Evolutionary conservation across 1,139 yeast species (phyloP).

Genomic region (Nakaseomyces nivariensis): DNA sequence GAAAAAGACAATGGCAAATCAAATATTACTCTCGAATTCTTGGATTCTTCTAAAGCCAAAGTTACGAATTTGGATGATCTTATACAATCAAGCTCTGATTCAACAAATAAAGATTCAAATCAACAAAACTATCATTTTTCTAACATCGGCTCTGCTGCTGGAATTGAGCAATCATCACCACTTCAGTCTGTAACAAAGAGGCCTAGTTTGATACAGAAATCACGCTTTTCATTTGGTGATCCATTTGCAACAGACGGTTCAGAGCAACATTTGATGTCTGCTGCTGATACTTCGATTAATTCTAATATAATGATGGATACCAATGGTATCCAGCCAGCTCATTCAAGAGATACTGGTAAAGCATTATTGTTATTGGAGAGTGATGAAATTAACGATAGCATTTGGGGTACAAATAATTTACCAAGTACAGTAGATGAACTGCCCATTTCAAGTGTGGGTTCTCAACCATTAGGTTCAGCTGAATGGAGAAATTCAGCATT

Average conservation of each 20-base stretch:
- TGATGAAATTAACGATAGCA: slow-evolving; percentile 35
- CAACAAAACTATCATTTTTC: not conserved
- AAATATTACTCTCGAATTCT: not conserved
- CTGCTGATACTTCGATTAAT: not conserved
- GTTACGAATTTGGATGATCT: slow-evolving; percentile 48
- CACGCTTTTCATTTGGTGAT: slow-evolving; percentile 58
- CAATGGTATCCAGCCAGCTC: slow-evolving; percentile 19
- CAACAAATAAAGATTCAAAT: not conserved
- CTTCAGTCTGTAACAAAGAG: slow-evolving; percentile 22
- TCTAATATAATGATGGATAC: not conserved
- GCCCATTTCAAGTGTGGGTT: slow-evolving; percentile 7
- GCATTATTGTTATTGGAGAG: slow-evolving; percentile 47
- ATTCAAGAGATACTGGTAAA: slow-evolving; percentile 37
- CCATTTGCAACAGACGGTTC: slow-evolving; percentile 37
- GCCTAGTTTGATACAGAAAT: slow-evolving; percentile 33
- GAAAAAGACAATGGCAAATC: not conserved
- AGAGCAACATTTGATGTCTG: slow-evolving; percentile 4
- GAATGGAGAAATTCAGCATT: not conserved
- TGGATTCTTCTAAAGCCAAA: slow-evolving; percentile 34
- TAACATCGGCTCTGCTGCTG: not conserved
- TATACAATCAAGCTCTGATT: slow-evolving; percentile 38
- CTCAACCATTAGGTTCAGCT: not conserved
- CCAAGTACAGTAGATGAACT: slow-evolving; percentile 2
- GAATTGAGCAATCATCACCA: not conserved
- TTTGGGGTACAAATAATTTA: slow-evolving; percentile 39